phyloP scores from a whole-genome alignment of 306 rosid species.

The Pyrus betulifolia region DNA sequence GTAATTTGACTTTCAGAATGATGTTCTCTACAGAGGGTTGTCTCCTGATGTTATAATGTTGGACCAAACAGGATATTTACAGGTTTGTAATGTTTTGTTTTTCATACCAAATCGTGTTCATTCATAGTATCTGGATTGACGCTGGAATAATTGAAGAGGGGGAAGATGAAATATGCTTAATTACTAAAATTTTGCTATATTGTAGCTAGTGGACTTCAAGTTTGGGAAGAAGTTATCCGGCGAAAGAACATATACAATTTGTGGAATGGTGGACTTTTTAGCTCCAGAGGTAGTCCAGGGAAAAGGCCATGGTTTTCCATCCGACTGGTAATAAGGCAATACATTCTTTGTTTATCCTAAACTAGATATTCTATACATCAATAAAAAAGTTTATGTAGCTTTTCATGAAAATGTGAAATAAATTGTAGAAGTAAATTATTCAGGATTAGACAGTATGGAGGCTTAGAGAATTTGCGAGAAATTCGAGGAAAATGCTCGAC shows the following conservation, averaged over 20 bases:
- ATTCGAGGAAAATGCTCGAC: neutral
- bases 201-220: conserved; percentile 84
- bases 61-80: conserved; percentile 71
- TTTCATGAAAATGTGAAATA: neutral
- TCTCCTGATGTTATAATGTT: conserved; percentile 81
- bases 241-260: conserved; percentile 84
- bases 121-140: conserved; percentile 15
- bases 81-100: conserved; percentile 37
- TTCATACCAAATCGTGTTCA: conserved; percentile 3
- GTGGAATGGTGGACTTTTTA: conserved; percentile 76
- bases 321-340: conserved; percentile 70
- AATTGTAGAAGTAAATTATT: neutral
- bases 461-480: neutral
- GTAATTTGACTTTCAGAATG: conserved; percentile 62
- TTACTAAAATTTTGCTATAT: conserved; percentile 9
- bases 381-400: neutral
- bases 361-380: neutral
- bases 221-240: conserved; percentile 62
- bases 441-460: neutral
- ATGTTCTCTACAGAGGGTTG: conserved; percentile 89
- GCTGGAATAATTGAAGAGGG: neutral
- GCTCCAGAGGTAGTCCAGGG: conserved; percentile 96
- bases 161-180: neutral
- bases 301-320: conserved; percentile 86
- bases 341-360: conserved; percentile 2